Base-by-base conservation (phyloP, 306 rosid genomes). In the Cicer bijugum region DNA sequence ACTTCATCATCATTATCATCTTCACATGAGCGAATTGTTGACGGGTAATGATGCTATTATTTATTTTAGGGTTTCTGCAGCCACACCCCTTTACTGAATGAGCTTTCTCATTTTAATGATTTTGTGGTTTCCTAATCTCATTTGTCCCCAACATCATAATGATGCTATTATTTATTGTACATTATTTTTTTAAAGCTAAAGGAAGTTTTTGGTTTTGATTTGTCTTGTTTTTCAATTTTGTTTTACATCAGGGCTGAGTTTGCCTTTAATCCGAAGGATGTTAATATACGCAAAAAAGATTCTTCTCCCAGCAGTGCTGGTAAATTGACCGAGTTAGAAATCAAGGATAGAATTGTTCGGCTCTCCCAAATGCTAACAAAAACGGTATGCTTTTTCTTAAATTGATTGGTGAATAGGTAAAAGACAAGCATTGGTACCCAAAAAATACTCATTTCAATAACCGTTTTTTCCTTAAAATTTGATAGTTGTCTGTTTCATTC, bases 181-280 rank as follows among this genome's bases (percentile, higher is more conserved):
- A 28, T 39, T 19, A 51, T 2, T 75, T 40, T 35, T 65, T 35
- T 16, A 8, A 69, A 39, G 73, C 19, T 50, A 7, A 62, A n/a
- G 14, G 44, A 12, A 57, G 33, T n/a, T 51, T 60, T 51, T 74
- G 58, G 46, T 19, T 40, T 11, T 55, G 44, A 47, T 71, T 42
- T 82, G 50, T 44, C 59, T 28, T 74, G 5, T 28, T 64, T 55
- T 45, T 43, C 72, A 17, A 50, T 38, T 75, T 76, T 20, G 44
- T 72, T 75, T 5, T 44, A 42, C 57, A 71, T 60, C 89, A 93
- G 98, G 46, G 86, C 91, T 20, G 88, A 73, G 53, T 80, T 73
- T 75, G 98, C 98, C 53, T 89, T 84, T 84, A 91, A 87, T 6
- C 98, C 98, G 0, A 93, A 91, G 88, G 91, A 93, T 75, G 82